Conservation (phyloP, 495 filamentous ascomycete genomes). For the Trichoderma virens region DNA sequence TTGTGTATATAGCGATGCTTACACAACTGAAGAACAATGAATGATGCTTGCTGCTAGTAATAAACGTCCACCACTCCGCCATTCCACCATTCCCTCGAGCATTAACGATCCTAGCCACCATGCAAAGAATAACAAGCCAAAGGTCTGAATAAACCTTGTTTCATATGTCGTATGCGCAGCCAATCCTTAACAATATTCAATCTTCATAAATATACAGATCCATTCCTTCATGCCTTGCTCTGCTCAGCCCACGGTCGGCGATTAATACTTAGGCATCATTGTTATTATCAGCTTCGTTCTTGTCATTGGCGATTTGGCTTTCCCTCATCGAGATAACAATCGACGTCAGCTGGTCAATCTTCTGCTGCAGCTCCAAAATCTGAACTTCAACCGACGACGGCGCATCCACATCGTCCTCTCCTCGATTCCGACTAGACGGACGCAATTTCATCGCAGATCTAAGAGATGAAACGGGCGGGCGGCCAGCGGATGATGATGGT, state of each 20-base stretch:
- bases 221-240: not conserved
- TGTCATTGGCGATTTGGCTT: not conserved
- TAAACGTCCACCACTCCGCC: too few relatives aligned
- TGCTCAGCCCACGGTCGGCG: too few relatives aligned
- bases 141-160: not conserved
- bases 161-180: not conserved
- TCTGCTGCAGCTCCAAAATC: slow-evolving; percentile 36
- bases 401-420: slow-evolving; percentile 23
- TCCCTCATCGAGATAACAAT: slow-evolving; percentile 33
- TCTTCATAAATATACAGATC: not conserved
- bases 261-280: too few relatives aligned
- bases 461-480: slow-evolving; percentile 9
- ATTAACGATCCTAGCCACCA: too few relatives aligned
- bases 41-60: too few relatives aligned
- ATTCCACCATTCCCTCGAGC: too few relatives aligned
- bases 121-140: too few relatives aligned
- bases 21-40: not conserved
- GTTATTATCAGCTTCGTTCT: not conserved
- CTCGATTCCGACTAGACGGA: slow-evolving; percentile 11
- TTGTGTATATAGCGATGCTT: not conserved
- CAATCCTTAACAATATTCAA: too few relatives aligned
- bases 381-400: slow-evolving; percentile 31
- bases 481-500: not conserved
- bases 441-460: slow-evolving; percentile 6
- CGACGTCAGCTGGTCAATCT: slow-evolving; percentile 41